phyloP scores from a whole-genome alignment of 2,329 filamentous ascomycete species.

The Phaeosphaeriaceae sp. region DNA sequence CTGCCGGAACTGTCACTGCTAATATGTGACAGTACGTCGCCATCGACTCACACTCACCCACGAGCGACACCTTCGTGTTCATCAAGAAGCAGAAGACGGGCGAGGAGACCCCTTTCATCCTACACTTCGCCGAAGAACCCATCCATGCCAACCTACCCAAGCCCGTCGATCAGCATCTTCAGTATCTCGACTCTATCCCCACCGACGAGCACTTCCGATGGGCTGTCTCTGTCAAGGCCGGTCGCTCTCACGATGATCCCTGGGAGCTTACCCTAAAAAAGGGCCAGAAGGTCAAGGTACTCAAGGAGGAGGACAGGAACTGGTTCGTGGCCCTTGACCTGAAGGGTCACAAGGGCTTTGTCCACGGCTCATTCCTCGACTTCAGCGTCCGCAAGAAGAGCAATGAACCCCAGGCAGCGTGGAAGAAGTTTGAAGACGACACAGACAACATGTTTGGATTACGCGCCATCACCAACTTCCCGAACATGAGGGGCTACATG shows the following conservation, averaged over 20 bases:
- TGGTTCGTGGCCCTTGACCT: slow-evolving; percentile 31
- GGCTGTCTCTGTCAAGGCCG: slow-evolving; percentile 29
- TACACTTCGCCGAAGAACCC: slow-evolving; percentile 24
- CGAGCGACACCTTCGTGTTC: slow-evolving; percentile 33
- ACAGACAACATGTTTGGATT: slow-evolving; percentile 20
- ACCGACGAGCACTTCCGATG: slow-evolving; percentile 14
- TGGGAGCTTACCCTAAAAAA: slow-evolving; percentile 35
- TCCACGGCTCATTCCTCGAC: slow-evolving; percentile 34
- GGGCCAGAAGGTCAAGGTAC: slow-evolving; percentile 32
- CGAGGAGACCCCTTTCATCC: slow-evolving; percentile 21
- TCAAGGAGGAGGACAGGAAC: slow-evolving; percentile 28
- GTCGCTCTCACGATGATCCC: slow-evolving; percentile 29
- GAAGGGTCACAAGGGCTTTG: slow-evolving; percentile 27
- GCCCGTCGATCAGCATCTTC: not conserved
- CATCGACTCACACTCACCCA: slow-evolving; percentile 27
- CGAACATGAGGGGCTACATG: slow-evolving; percentile 25
- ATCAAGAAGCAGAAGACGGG: slow-evolving; percentile 29
- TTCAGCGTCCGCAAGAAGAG: slow-evolving; percentile 19
- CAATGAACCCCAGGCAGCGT: slow-evolving; percentile 23
- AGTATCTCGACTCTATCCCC: not conserved
- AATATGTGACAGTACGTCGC: slow-evolving; percentile 25
- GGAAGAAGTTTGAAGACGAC: slow-evolving; percentile 24
- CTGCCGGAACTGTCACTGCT: slow-evolving; percentile 5
- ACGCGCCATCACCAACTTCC: slow-evolving; percentile 29
- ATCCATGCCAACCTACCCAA: slow-evolving; percentile 16